These are phyloP conservation scores for Glarea lozoyensis DNA, from an alignment of 495 filamentous ascomycete species.

Conservation along the genomic window DNA sequence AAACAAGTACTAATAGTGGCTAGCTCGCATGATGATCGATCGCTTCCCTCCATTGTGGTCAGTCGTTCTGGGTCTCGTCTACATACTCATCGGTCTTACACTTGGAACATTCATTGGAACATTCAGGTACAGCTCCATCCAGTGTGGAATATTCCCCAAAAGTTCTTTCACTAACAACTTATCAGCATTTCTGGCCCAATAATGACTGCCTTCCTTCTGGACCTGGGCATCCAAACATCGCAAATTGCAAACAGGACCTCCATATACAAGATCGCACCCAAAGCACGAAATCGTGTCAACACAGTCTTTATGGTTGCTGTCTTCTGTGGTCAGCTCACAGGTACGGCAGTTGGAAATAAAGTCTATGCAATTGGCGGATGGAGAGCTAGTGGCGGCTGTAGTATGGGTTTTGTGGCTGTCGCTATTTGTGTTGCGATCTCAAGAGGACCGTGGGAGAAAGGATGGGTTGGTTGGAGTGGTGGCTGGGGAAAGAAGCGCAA, in stretches of 20 bases:
- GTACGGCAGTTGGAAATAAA: constrained; percentile 63
- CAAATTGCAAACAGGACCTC: constrained; percentile 67
- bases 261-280: constrained; percentile 64
- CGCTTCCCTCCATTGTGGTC: constrained; percentile 56
- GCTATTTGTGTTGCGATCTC: constrained; percentile 47
- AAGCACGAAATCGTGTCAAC: constrained; percentile 68
- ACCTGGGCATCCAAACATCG: constrained; percentile 64
- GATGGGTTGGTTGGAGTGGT: constrained; percentile 71
- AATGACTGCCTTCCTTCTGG: constrained; percentile 62
- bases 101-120: constrained; percentile 62
- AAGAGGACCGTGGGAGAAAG: constrained; percentile 58
- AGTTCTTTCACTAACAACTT: no score
- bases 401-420: constrained; percentile 54
- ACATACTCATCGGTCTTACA: constrained; percentile 51
- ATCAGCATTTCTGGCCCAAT: constrained; percentile 66
- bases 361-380: constrained; percentile 64
- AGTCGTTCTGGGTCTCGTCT: constrained; percentile 49
- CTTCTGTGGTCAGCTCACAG: constrained; percentile 69
- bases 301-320: constrained; percentile 73
- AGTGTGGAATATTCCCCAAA: no score
- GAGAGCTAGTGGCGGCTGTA: constrained; percentile 57
- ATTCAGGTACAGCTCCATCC: no score
- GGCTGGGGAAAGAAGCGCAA: constrained; percentile 45
- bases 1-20: background rate
- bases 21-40: constrained; percentile 58